Evolutionary conservation across 1,284 basidiomycete species (phyloP).

Genomic region (Trichosporon sp.): DNA sequence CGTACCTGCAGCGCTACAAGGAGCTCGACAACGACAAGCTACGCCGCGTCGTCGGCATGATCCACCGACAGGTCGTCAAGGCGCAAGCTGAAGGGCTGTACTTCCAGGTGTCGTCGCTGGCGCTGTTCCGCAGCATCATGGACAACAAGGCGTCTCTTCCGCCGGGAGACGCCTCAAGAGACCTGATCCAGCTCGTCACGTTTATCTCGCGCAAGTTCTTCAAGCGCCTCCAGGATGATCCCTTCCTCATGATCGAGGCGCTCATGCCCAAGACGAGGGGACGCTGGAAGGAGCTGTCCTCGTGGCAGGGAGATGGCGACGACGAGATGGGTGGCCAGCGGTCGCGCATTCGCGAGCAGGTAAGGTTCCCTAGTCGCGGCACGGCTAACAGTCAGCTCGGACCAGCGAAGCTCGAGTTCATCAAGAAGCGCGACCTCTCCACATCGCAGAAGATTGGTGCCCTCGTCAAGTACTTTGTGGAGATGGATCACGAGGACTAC

Average conservation of each 20-base stretch:
- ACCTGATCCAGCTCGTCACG: conserved; percentile 73
- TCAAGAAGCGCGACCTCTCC: conserved; percentile 69
- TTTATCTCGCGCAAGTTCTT: conserved; percentile 86
- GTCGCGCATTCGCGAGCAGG: conserved; percentile 48
- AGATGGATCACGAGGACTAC: conserved; percentile 60
- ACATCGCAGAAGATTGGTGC: conserved; percentile 87
- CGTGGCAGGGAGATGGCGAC: conserved; percentile 53
- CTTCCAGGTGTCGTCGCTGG: conserved; percentile 81
- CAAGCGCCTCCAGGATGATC: conserved; percentile 73
- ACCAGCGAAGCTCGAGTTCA: conserved; percentile 67
- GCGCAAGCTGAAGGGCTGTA: conserved; percentile 86
- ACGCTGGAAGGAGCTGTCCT: conserved; percentile 77
- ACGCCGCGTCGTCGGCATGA: conserved; percentile 75
- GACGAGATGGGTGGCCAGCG: conserved; percentile 48
- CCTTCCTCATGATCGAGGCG: conserved; percentile 79
- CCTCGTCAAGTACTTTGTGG: conserved; percentile 67
- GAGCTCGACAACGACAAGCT: conserved; percentile 78
- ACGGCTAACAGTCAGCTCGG: conserved; percentile 35
- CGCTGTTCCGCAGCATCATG: conserved; percentile 76
- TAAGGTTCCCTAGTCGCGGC: conserved; percentile 14
- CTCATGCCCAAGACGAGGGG: conserved; percentile 85
- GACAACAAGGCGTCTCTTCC: conserved; percentile 71
- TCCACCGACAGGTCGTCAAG: conserved; percentile 82
- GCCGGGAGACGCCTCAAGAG: conserved; percentile 70
- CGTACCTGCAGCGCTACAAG: conserved; percentile 73